These are phyloP conservation scores for Arctium minus DNA, from an alignment of 129 eudicot species.

Conservation along the genomic window DNA sequence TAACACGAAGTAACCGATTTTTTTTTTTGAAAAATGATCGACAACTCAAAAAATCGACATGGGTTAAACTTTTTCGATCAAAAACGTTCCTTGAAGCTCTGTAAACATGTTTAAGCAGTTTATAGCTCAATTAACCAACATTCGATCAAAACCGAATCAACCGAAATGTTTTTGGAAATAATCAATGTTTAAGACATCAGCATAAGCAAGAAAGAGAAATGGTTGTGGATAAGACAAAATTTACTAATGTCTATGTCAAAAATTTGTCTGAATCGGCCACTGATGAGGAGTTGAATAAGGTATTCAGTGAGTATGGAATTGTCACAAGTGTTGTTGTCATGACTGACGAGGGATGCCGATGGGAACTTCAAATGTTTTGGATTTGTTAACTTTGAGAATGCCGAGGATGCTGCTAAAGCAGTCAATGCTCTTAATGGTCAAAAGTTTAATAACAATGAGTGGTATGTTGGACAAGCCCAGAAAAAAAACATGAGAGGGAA, in stretches of 20 bases:
- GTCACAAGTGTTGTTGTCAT: constrained; percentile 63
- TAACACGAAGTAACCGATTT: no score
- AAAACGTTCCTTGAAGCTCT: no score
- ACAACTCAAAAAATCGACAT: no score
- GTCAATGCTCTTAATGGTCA: constrained; percentile 68
- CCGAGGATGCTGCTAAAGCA: constrained; percentile 71
- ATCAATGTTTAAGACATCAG: no score
- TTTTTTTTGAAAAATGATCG: no score
- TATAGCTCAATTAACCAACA: no score
- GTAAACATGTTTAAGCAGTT: no score
- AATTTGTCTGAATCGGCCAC: constrained; percentile 58
- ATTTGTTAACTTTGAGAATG: constrained; percentile 69
- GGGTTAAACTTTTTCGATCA: no score
- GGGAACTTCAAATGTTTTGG: constrained; percentile 77
- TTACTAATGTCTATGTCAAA: constrained; percentile 66
- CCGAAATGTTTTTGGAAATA: no score
- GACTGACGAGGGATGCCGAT: constrained; percentile 66
- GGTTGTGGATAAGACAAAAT: constrained; percentile 46
- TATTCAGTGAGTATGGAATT: constrained; percentile 61
- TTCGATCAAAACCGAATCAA: no score
- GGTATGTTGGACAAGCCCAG: constrained; percentile 79
- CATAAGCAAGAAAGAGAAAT: constrained; percentile 75
- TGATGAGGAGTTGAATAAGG: constrained; percentile 56
- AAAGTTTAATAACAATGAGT: constrained; percentile 63
- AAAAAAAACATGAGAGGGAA: constrained; percentile 76